Evolutionary conservation across 495 filamentous ascomycete genomes (phyloP).

Genomic region (Letharia columbiana): DNA sequence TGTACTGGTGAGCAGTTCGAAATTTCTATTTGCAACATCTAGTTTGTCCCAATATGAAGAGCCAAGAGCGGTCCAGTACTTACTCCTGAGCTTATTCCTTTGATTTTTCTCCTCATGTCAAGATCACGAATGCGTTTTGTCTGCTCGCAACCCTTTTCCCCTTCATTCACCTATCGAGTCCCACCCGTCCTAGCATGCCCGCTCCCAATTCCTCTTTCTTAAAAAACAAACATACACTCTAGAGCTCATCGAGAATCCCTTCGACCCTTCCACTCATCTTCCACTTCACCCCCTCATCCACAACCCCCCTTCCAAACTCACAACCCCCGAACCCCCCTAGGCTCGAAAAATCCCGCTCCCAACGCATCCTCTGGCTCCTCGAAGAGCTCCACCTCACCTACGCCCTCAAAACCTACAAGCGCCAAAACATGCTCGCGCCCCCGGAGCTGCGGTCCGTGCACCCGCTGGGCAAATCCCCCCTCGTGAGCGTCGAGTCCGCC

Average conservation of each 20-base stretch:
- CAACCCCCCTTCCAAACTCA: too few species aligned
- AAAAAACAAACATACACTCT: too few species aligned
- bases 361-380: conserved; percentile 82
- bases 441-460: conserved; percentile 66
- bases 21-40: not conserved
- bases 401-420: conserved; percentile 66
- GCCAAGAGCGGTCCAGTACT: not conserved
- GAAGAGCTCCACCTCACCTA: conserved; percentile 76
- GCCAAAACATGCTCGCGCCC: conserved; percentile 57
- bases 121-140: too few species aligned
- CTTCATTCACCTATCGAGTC: too few species aligned
- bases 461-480: conserved; percentile 75
- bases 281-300: not conserved
- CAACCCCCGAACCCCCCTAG: conserved; percentile 31
- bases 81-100: not conserved
- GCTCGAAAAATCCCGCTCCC: conserved; percentile 70
- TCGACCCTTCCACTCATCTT: not conserved
- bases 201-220: too few species aligned
- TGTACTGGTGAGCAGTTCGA: conserved; percentile 56
- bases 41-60: conserved; percentile 15
- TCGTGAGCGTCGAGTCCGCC: conserved; percentile 50
- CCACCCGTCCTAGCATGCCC: too few species aligned
- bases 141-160: too few species aligned
- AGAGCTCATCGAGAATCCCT: too few species aligned
- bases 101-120: not conserved